Percentiles rank a stretch among this genome's conserved stretches.
phyloP scores from a whole-genome alignment of 2,329 filamentous ascomycete species.

The Fusarium sp. region DNA sequence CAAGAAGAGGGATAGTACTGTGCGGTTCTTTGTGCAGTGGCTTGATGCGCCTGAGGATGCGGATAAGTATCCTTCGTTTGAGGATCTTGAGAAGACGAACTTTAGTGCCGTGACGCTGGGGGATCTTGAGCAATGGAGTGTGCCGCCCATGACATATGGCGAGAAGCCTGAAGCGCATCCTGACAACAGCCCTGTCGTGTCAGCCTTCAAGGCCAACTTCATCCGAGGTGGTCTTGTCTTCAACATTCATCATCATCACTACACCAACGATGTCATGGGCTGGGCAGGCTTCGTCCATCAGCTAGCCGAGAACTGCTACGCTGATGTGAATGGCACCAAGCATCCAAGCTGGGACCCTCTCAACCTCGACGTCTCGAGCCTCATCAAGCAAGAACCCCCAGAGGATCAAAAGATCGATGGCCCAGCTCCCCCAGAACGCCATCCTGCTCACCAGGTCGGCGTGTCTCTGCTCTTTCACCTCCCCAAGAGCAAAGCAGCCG shows the following conservation, averaged over 20 bases:
- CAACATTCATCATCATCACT: conserved; percentile 55
- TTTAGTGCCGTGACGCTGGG: conserved; percentile 48
- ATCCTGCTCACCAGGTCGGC: conserved; percentile 41
- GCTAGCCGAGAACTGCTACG: conserved; percentile 55
- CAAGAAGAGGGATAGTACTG: conserved; percentile 47
- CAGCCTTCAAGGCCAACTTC: conserved; percentile 54
- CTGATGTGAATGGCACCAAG: conserved; percentile 41
- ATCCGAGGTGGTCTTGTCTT: conserved; percentile 53
- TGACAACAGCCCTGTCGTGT: conserved; percentile 44
- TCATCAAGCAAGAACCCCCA: conserved; percentile 43
- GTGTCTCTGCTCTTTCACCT: conserved; percentile 53
- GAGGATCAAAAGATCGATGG: conserved; percentile 46
- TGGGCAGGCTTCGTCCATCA: conserved; percentile 51
- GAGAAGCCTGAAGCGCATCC: conserved; percentile 51
- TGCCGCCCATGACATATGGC: conserved; percentile 51
- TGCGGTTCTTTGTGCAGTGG: conserved; percentile 49
- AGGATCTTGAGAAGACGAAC: conserved; percentile 49
- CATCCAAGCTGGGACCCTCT: conserved; percentile 49
- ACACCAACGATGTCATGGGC: conserved; percentile 53
- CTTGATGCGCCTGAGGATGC: conserved; percentile 46
- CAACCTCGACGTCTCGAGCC: conserved; percentile 47
- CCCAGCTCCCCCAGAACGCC: conserved; percentile 39
- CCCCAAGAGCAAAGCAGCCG: conserved; percentile 53
- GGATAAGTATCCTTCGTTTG: conserved; percentile 47
- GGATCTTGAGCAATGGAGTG: conserved; percentile 47